Evolutionary conservation across 78 protist genomes (phyloP).

Genomic region (Planoprotostelium fungivorum): DNA sequence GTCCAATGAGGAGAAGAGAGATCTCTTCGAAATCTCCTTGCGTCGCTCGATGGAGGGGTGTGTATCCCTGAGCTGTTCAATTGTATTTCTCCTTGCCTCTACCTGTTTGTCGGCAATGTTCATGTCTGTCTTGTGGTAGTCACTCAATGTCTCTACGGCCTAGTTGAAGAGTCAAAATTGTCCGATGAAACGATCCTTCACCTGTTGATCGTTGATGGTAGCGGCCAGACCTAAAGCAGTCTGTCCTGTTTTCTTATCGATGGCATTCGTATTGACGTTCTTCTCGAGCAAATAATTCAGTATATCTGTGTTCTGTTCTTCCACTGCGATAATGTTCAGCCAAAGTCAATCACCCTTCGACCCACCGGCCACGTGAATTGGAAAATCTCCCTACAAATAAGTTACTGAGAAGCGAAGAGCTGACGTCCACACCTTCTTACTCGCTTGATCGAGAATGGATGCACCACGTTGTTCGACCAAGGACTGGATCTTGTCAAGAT

Average conservation of each 20-base stretch:
- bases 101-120: background rate
- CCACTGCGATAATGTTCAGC: background rate
- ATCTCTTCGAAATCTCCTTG: background rate
- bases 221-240: background rate
- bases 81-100: no score
- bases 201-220: background rate
- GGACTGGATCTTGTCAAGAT: background rate
- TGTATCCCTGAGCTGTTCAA: no score
- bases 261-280: background rate
- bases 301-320: background rate
- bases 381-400: background rate
- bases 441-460: background rate
- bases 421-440: background rate
- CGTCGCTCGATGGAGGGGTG: background rate
- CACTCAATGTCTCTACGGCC: background rate
- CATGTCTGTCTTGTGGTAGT: background rate
- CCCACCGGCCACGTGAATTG: background rate
- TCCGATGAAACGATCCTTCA: no score
- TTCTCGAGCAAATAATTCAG: no score
- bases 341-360: background rate
- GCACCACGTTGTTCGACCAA: background rate
- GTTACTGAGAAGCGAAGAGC: background rate
- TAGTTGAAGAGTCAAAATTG: no score
- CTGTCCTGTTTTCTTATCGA: background rate
- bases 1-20: background rate